phyloP scores from a whole-genome alignment of 768 basidiomycete species.

The Termitomyces sp. region DNA sequence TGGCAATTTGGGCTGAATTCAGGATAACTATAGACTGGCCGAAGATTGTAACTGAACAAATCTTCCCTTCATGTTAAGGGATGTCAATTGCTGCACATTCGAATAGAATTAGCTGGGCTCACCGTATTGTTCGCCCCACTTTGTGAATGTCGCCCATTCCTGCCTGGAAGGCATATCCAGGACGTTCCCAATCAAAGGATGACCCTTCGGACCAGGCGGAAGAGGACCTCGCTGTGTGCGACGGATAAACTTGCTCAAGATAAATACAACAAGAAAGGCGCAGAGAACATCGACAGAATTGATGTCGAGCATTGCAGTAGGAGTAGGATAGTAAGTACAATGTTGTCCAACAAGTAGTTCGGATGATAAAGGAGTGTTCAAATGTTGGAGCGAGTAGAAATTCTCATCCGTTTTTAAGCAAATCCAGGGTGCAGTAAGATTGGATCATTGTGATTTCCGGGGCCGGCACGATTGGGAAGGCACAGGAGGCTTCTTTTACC shows the following conservation, averaged over 20 bases:
- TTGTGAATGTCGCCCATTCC: constrained; percentile 50
- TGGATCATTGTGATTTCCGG: constrained; percentile 33
- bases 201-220: constrained; percentile 49
- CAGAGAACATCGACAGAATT: constrained; percentile 30
- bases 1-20: constrained; percentile 46
- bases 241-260: constrained; percentile 29
- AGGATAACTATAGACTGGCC: constrained; percentile 58
- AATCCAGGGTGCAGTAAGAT: constrained; percentile 26
- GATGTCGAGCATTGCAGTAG: constrained; percentile 13
- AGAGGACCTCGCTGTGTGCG: constrained; percentile 24
- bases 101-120: constrained; percentile 5
- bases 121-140: constrained; percentile 54
- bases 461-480: constrained; percentile 30
- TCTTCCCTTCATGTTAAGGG: constrained; percentile 40
- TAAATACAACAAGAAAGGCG: constrained; percentile 28
- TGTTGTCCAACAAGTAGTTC: constrained; percentile 13
- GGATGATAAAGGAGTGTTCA: constrained; percentile 20
- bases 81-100: not conserved
- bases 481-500: constrained; percentile 24
- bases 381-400: constrained; percentile 13
- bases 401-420: constrained; percentile 30
- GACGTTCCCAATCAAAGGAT: constrained; percentile 53
- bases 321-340: constrained; percentile 30
- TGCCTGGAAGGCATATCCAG: constrained; percentile 48
- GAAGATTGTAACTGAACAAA: constrained; percentile 55